phyloP scores from a whole-genome alignment of 768 basidiomycete genomes.

The Thelephora ganbajun region DNA sequence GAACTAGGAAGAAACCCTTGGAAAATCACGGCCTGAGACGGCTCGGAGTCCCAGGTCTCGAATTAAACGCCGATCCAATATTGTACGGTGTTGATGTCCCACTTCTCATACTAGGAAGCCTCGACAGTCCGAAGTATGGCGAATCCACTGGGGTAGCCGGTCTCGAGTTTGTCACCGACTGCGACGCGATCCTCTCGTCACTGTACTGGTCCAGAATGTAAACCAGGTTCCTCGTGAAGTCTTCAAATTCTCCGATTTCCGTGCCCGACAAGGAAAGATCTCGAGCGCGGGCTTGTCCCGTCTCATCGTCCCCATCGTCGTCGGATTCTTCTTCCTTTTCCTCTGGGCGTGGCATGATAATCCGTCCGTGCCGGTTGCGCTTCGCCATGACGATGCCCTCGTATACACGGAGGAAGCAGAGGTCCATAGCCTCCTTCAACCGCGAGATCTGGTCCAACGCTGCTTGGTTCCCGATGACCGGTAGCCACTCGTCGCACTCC shows the following conservation, averaged over 20 bases:
- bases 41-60: slow-evolving; percentile 54
- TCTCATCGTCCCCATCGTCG: slow-evolving; percentile 33
- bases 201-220: slow-evolving; percentile 57
- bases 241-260: slow-evolving; percentile 66
- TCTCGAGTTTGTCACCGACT: slow-evolving; percentile 48
- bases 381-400: slow-evolving; percentile 57
- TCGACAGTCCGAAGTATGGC: slow-evolving; percentile 25
- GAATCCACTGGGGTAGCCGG: slow-evolving; percentile 53
- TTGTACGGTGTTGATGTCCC: slow-evolving; percentile 46
- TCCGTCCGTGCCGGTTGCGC: slow-evolving; percentile 19
- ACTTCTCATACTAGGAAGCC: slow-evolving; percentile 26
- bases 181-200: slow-evolving; percentile 43
- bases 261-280: slow-evolving; percentile 44
- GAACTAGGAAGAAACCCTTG: background rate
- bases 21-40: slow-evolving; percentile 28
- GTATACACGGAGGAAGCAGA: slow-evolving; percentile 79
- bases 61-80: slow-evolving; percentile 30
- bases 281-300: slow-evolving; percentile 11
- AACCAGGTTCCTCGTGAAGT: slow-evolving; percentile 62
- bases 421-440: slow-evolving; percentile 68
- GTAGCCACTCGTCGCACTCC: slow-evolving; percentile 85
- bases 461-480: slow-evolving; percentile 59
- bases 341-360: slow-evolving; percentile 26
- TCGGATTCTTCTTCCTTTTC: slow-evolving; percentile 40
- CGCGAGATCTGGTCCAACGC: slow-evolving; percentile 73